Conservation (phyloP, 768 basidiomycete species). For the Lepiota brunneoincarnata region DNA sequence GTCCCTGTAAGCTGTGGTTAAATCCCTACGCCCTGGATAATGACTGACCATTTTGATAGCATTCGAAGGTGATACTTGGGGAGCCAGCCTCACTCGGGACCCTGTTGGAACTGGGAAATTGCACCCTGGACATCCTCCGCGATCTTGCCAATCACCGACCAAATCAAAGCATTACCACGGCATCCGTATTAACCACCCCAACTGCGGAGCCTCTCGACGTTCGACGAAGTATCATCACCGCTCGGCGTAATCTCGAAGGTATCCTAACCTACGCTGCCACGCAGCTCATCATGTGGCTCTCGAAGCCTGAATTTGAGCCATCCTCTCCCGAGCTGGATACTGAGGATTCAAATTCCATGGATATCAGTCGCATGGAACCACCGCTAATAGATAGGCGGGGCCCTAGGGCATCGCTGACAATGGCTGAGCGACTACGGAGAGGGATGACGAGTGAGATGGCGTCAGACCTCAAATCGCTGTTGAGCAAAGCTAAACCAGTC, state of each 20-base stretch:
- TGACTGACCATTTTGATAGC: conserved; percentile 38
- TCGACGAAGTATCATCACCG: conserved; percentile 52
- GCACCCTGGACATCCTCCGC: conserved; percentile 70
- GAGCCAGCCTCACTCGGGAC: conserved; percentile 87
- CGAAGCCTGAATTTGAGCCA: conserved; percentile 65
- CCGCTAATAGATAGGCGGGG: conserved; percentile 31
- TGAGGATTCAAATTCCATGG: conserved; percentile 40
- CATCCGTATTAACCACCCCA: conserved; percentile 22
- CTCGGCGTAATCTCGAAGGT: conserved; percentile 63
- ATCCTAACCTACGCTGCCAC: conserved; percentile 70
- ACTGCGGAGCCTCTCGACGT: conserved; percentile 44
- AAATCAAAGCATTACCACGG: conserved; percentile 48
- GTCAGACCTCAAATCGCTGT: conserved; percentile 61
- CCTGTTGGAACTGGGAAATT: conserved; percentile 79
- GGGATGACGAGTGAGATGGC: conserved; percentile 84
- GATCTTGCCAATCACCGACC: conserved; percentile 63
- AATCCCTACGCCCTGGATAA: background rate
- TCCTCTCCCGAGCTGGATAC: conserved; percentile 38
- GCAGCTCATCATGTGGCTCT: conserved; percentile 77
- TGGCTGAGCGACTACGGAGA: conserved; percentile 66
- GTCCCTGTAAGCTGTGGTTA: conserved; percentile 56
- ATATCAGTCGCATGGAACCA: conserved; percentile 23
- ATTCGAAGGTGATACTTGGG: conserved; percentile 78
- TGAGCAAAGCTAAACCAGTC: conserved; percentile 64
- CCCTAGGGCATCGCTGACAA: conserved; percentile 42